Conservation (phyloP, 2,329 filamentous ascomycete species). For the Conoideocrella luteorostrata region DNA sequence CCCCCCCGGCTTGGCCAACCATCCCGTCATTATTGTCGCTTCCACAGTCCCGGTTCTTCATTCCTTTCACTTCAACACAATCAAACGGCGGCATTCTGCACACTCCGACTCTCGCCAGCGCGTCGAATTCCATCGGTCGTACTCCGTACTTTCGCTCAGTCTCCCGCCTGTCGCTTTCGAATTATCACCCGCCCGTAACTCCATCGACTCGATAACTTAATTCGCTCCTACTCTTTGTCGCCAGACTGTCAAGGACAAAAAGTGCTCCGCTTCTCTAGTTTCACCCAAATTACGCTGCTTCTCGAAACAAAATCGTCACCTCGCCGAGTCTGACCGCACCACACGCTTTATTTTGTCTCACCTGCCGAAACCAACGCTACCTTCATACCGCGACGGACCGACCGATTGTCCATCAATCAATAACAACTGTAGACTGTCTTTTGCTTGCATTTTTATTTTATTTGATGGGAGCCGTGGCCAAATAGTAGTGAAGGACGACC, state of each 20-base stretch:
- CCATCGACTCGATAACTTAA: too few relatives aligned
- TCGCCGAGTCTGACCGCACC: background rate
- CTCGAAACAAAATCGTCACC: background rate
- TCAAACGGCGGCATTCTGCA: slow-evolving; percentile 7
- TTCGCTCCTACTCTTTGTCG: background rate
- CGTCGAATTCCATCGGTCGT: slow-evolving; percentile 1
- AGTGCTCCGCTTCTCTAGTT: background rate
- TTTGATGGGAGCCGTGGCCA: too few relatives aligned
- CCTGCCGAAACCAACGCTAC: background rate
- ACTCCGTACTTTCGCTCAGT: background rate
- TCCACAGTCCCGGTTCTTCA: slow-evolving; percentile 3
- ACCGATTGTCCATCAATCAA: background rate
- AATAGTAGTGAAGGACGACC: too few relatives aligned
- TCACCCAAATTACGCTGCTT: background rate
- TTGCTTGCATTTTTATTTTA: too few relatives aligned
- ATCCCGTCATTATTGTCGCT: background rate
- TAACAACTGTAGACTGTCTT: too few relatives aligned
- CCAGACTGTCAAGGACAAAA: background rate
- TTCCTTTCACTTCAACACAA: slow-evolving; percentile 8
- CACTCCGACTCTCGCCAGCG: background rate
- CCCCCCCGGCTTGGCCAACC: background rate
- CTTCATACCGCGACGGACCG: background rate
- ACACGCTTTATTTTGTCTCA: slow-evolving; percentile 6
- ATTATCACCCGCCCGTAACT: too few relatives aligned
- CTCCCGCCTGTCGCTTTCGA: too few relatives aligned